A percentile compares a stretch with the other conserved stretches of the same genome.
Evolutionary conservation across 208 protist genomes (phyloP).

Genomic region (Acanthamoeba royreba): DNA sequence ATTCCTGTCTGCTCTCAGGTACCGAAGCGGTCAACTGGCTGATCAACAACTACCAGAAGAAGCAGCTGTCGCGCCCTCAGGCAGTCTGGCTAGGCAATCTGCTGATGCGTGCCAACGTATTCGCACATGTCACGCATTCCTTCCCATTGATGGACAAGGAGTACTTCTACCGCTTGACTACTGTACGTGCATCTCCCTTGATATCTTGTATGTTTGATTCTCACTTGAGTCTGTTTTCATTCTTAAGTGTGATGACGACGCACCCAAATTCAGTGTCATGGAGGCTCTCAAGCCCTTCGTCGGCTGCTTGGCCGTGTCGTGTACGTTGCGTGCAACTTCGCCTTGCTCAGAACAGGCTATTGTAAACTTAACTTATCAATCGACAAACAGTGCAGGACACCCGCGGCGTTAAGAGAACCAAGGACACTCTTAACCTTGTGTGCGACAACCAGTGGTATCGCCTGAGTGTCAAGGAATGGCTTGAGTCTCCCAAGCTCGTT

Average conservation of each 20-base stretch:
- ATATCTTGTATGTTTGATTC: neutral
- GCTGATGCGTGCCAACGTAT: neutral
- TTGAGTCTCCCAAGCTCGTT: neutral
- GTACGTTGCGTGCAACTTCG: neutral
- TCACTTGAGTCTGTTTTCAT: neutral
- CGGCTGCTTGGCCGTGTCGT: neutral
- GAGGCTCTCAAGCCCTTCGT: neutral
- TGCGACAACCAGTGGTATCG: neutral
- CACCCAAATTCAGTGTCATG: neutral
- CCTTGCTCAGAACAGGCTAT: neutral
- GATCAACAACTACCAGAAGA: neutral
- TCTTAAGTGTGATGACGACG: neutral
- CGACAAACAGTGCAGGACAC: neutral
- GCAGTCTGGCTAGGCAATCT: constrained; percentile 14
- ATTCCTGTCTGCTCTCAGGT: too few species aligned
- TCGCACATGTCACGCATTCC: neutral
- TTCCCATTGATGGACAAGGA: constrained; percentile 22
- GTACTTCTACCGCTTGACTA: constrained; percentile 8
- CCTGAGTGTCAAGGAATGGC: neutral
- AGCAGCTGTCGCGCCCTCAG: neutral
- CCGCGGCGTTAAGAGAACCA: neutral
- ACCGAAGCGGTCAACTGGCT: neutral
- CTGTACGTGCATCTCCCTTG: too few species aligned
- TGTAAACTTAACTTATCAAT: neutral
- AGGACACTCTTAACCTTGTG: neutral